Evolutionary conservation across 1,284 basidiomycete genomes (phyloP), one percentile per base, ranked within the genome.

Genomic region (Pseudozyma pruni): DNA sequence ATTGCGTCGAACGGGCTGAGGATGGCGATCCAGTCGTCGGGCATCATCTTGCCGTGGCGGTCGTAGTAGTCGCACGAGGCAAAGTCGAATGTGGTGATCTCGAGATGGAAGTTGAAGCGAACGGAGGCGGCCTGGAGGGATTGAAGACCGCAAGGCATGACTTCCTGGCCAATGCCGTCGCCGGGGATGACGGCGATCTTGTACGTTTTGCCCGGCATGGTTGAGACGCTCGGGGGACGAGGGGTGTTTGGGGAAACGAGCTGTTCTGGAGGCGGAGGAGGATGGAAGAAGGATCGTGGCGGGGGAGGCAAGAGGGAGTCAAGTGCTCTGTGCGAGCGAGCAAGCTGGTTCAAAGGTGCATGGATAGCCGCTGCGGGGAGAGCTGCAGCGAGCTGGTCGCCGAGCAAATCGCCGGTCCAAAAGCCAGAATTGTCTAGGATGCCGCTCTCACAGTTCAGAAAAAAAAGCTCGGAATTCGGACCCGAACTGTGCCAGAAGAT

Each of bases 161-260:
- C 71, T 72, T 88, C 87, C 49, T 84, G 80, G 1, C 87, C 87
- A 62, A 87, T 87, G n/a, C 87, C 87, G 77, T 88, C 87, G 19
- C 86, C 87, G 17, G 87, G 85, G 23, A 88, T 85, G 29, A 86
- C 85, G 17, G 87, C 87, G 50, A 87, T 85, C n/a, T 81, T 84
- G 80, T 87, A 72, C 11, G 71, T 52, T 20, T 51, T 66, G 39
- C 50, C 40, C 2, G 49, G 42, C 54, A 62, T 61, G 9, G 19
- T 56, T 9, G 19, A 1, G 5, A 2, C 8, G 39, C 25, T 4
- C 23, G 14, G 23, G 32, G 14, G 40, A 43, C 16, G 19, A 13
- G 32, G n/a, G n/a, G n/a, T n/a, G n/a, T n/a, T n/a, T 22, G 22
- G 23, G 13, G 42, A 3, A 13, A 1, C 19, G 29, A 11, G 25